These are phyloP conservation scores for Podaxis sp. DNA, from an alignment of 768 basidiomycete species.

Conservation along the genomic window DNA sequence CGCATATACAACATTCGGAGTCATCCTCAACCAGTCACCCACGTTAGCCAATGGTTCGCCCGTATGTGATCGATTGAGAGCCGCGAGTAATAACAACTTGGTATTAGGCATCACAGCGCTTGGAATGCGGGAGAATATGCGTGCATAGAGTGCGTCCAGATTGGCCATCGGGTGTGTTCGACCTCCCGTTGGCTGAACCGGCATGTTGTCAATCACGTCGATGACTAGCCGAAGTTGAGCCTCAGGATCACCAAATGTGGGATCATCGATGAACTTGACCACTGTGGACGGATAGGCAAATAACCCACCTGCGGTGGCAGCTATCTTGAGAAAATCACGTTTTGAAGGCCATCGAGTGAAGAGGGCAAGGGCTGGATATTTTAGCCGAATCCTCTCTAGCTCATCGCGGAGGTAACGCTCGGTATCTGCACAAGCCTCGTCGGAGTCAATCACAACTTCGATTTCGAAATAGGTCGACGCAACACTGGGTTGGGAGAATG, in stretches of 20 bases:
- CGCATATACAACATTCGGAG: too few species aligned
- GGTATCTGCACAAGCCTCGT: constrained; percentile 20
- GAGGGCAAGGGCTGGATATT: not conserved
- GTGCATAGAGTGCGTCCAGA: not conserved
- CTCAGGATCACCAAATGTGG: not conserved
- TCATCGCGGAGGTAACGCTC: constrained; percentile 16
- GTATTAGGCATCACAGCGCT: too few species aligned
- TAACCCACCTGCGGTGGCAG: constrained; percentile 22
- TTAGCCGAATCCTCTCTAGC: constrained; percentile 15
- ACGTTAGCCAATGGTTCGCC: too few species aligned
- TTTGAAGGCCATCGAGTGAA: constrained; percentile 20
- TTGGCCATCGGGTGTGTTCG: not conserved
- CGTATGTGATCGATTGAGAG: too few species aligned
- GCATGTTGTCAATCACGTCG: not conserved
- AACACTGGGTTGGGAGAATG: constrained; percentile 8
- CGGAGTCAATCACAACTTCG: constrained; percentile 7
- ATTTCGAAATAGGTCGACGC: not conserved
- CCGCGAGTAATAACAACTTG: too few species aligned
- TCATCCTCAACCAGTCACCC: too few species aligned
- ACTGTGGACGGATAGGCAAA: constrained; percentile 27
- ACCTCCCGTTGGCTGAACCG: too few species aligned
- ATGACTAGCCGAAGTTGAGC: not conserved
- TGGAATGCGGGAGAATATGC: not conserved
- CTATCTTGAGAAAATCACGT: constrained; percentile 14
- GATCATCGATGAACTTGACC: constrained; percentile 23